A percentile compares a stretch with the other conserved stretches of the same genome.
These are phyloP conservation scores for Paspalum notatum DNA, from an alignment of 176 grass and related monocot genomes.

Conservation along the genomic window DNA sequence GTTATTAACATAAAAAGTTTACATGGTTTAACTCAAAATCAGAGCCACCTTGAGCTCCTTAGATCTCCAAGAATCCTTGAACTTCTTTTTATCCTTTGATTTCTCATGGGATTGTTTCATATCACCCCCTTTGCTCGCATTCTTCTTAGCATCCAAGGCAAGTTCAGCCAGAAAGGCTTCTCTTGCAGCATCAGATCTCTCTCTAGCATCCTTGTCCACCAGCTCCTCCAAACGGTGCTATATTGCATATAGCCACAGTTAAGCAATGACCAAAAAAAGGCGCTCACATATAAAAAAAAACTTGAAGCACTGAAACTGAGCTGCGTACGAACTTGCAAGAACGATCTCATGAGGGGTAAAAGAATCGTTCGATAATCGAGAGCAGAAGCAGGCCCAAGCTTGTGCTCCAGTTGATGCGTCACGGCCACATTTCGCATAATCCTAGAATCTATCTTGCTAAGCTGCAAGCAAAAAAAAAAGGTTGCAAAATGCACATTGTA, in stretches of 20 bases:
- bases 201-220: conserved; percentile 87
- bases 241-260: conserved; percentile 38
- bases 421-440: conserved; percentile 70
- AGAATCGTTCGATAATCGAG: conserved; percentile 84
- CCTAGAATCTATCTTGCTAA: conserved; percentile 82
- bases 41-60: conserved; percentile 76
- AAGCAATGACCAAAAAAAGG: conserved; percentile 40
- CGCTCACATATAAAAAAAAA: conserved; percentile 12
- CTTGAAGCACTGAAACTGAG: neutral
- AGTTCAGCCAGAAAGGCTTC: conserved; percentile 97
- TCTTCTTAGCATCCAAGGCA: conserved; percentile 88
- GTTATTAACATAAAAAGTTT: conserved; percentile 8
- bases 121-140: conserved; percentile 58
- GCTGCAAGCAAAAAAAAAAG: conserved; percentile 51
- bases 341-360: conserved; percentile 68
- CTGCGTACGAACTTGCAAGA: conserved; percentile 67
- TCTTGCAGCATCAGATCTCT: conserved; percentile 92
- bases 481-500: conserved; percentile 13
- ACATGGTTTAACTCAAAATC: conserved; percentile 27
- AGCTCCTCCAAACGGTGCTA: conserved; percentile 82
- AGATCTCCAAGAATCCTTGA: conserved; percentile 67
- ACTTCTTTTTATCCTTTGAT: conserved; percentile 87
- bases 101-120: conserved; percentile 75
- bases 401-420: conserved; percentile 66
- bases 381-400: conserved; percentile 61